Evolutionary conservation across 208 protist genomes (phyloP), one percentile per base, ranked within the genome.

Genomic region (Porcisia hertigi): DNA sequence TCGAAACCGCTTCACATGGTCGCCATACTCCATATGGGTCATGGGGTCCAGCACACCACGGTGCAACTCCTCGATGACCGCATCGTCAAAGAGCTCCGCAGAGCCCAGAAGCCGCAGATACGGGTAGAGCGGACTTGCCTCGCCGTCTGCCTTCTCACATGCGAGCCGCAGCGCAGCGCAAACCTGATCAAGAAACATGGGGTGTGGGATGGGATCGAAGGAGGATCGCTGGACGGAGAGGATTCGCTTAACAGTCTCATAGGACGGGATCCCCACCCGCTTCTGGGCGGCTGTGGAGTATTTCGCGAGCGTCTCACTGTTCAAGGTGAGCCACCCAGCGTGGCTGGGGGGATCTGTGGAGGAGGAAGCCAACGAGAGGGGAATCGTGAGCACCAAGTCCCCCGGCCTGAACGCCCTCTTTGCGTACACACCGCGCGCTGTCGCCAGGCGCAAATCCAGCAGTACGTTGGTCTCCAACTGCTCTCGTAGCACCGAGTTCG

Each of bases 161-260:
- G 88, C 88, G 0, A 94, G 81, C 55, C 81, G 76, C 59, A 91
- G 53, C 18, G 90, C 90, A n/a, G 71, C 71, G 77, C 92, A 75
- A 11, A 94, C 62, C 73, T 92, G 88, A 60, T 95, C 91, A 12
- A 92, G 76, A 75, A 95, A 95, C 18, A 89, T 52, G 2, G 80
- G 79, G 62, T 94, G 90, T 14, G 88, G 86, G 18, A 81, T 78
- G 1, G 86, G 88, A 66, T 92, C 88, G 71, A 94, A 91, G 34
- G 72, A 81, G 45, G 77, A 80, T 36, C 75, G 82, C 54, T 65
- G 41, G 67, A 75, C 73, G 0, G 82, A 86, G 30, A 85, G 66
- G 57, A 92, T 65, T 11, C 62, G 45, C 62, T 83, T 69, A 7
- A 90, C 54, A 3, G 57, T 75, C 3, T 62, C 53, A 60, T 88